These are phyloP conservation scores for Leptomonas pyrrhocoris DNA, from an alignment of 208 protist genomes.

Conservation along the genomic window DNA sequence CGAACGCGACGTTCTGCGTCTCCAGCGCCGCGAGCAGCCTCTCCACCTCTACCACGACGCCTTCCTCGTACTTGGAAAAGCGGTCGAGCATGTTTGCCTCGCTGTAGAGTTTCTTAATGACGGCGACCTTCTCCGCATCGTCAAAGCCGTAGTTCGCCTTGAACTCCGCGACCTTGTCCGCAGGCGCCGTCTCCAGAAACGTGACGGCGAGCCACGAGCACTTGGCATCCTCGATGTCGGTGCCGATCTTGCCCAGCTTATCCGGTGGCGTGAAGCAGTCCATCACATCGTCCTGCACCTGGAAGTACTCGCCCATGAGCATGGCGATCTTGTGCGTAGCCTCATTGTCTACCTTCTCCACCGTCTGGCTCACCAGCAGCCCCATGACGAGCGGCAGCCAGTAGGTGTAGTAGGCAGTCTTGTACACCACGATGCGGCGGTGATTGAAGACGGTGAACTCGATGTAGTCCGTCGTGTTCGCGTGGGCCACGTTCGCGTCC, in stretches of 20 bases:
- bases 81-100: constrained; percentile 75
- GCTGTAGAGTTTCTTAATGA: constrained; percentile 90
- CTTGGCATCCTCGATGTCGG: constrained; percentile 98
- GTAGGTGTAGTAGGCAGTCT: constrained; percentile 98
- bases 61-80: constrained; percentile 83
- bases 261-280: constrained; percentile 96
- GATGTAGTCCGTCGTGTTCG: constrained; percentile 78
- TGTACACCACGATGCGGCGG: constrained; percentile 95
- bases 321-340: constrained; percentile 84
- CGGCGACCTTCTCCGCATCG: constrained; percentile 70
- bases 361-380: constrained; percentile 88
- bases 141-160: constrained; percentile 92
- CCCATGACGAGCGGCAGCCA: constrained; percentile 95
- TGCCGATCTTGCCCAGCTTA: constrained; percentile 97
- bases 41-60: constrained; percentile 66
- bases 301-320: constrained; percentile 97
- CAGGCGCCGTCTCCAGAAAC: constrained; percentile 62
- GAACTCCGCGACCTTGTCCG: constrained; percentile 68
- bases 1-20: constrained; percentile 48
- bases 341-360: constrained; percentile 57
- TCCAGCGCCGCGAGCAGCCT: constrained; percentile 47
- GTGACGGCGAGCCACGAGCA: constrained; percentile 96
- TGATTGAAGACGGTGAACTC: constrained; percentile 92
- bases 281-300: constrained; percentile 98
- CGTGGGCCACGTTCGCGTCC: constrained; percentile 64